Evolutionary conservation across 805 yeast species (phyloP).

Genomic region (Kuraishia cidri): DNA sequence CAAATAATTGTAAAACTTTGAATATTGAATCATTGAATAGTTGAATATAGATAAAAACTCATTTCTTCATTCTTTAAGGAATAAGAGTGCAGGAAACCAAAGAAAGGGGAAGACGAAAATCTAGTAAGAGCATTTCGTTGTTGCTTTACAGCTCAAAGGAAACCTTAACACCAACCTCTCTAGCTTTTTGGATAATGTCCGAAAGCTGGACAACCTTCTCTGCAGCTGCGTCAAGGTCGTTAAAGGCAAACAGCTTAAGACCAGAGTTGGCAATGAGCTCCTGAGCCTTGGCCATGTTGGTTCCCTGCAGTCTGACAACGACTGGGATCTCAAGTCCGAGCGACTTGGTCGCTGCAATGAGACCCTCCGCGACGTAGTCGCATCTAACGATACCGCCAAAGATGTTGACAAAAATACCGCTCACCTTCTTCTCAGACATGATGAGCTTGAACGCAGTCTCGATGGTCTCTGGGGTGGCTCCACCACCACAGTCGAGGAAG

Average conservation of each 20-base stretch:
- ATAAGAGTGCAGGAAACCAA: background rate
- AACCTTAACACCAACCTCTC: constrained; percentile 10
- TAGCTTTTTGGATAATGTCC: constrained; percentile 10
- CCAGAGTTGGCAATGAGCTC: constrained; percentile 82
- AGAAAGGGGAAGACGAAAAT: background rate
- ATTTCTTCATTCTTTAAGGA: no score
- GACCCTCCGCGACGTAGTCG: constrained; percentile 97
- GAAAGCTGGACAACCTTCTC: constrained; percentile 51
- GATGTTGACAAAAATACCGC: constrained; percentile 95
- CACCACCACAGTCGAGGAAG: constrained; percentile 99
- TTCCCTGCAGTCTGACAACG: constrained; percentile 98
- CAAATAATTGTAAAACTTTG: no score
- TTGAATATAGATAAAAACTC: no score
- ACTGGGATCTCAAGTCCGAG: constrained; percentile 88
- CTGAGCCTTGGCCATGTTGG: constrained; percentile 86
- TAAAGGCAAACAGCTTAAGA: constrained; percentile 82
- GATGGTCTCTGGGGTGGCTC: constrained; percentile 97
- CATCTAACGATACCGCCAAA: constrained; percentile 99
- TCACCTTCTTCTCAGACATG: constrained; percentile 79
- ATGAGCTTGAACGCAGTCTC: constrained; percentile 94
- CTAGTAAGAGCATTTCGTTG: no score
- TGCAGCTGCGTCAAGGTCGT: constrained; percentile 96
- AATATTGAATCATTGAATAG: no score
- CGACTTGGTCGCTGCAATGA: constrained; percentile 90
- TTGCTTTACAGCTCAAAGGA: constrained; percentile 6